phyloP scores from a whole-genome alignment of 169 alveolate genomes.

The Plasmodium coatneyi region DNA sequence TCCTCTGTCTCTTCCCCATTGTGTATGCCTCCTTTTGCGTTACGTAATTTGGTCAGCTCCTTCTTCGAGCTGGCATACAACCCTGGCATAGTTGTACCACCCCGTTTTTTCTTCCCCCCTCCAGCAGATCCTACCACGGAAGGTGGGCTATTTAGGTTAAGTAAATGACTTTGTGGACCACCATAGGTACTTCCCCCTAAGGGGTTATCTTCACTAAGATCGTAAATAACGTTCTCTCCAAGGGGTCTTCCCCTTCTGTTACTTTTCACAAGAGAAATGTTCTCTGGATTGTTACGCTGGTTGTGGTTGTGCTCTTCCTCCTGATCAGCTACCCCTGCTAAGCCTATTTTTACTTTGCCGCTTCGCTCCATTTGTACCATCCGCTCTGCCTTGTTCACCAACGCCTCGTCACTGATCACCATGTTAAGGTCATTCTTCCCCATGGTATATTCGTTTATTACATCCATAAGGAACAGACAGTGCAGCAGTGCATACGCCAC shows the following conservation, averaged over 20 bases:
- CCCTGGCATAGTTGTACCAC: not conserved
- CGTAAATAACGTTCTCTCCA: not conserved
- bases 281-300: not conserved
- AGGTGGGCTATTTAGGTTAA: not conserved
- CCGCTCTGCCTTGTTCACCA: conserved; percentile 35
- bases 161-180: not conserved
- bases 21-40: not conserved
- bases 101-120: not conserved
- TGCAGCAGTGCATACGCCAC: conserved; percentile 79
- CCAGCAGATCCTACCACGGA: not conserved
- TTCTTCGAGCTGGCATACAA: not conserved
- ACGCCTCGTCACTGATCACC: conserved; percentile 2
- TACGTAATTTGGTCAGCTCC: not conserved
- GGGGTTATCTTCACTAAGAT: not conserved
- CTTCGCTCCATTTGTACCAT: conserved; percentile 4
- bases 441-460: conserved; percentile 67
- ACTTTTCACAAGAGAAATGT: not conserved
- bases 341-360: conserved; percentile 18
- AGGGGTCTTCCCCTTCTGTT: not conserved
- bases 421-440: not conserved
- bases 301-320: not conserved
- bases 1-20: not conserved
- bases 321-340: not conserved
- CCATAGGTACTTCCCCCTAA: not conserved
- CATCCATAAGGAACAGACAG: conserved; percentile 74